Evolutionary conservation across 2,329 filamentous ascomycete genomes (phyloP), one percentile per base, ranked within the genome.

Genomic region (Venturia pyrina): DNA sequence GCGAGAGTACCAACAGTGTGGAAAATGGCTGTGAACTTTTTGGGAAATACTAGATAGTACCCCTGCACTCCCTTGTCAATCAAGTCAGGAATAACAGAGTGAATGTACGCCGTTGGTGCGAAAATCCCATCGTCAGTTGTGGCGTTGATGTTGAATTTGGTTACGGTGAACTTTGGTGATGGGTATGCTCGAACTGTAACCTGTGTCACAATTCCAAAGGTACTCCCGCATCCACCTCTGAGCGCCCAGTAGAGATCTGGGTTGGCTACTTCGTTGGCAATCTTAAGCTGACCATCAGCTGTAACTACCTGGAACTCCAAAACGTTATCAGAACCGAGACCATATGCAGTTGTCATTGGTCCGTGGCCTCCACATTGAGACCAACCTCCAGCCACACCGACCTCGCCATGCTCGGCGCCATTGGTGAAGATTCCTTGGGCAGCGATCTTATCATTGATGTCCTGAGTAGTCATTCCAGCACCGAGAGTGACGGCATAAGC

Each of bases 321-420:
- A 3, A 73, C 70, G 24, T 74, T 72, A 60, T 77, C 75, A 41
- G 73, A 71, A 41, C 72, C 74, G 71, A 77, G 73, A 0, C 76
- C 77, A 40, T 77, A 75, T 13, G 73, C 72, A 17, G 70, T 69
- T 5, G 73, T 70, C 34, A 80, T 66, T 0, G 77, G 76, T 1
- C 78, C 78, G 65, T 80, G 76, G 8, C 79, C 79, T 62, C 77
- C 79, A 48, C 77, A 76, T 65, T 77, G 75, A 32, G 76, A 73
- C 66, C 78, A 80, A 57, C 64, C 78, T n/a, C 78, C 78, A 11
- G 70, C 76, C 67, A 76, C 75, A 32, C 75, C 75, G 28, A 78
- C 76, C 64, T 61, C 57, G 37, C 53, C 65, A 34, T 65, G 62
- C 40, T 44, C 65, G 21, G 65, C 62, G 34, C 65, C 65, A 15